phyloP scores from a whole-genome alignment of 352 stramenopile species.

The Sclerospora graminicola region DNA sequence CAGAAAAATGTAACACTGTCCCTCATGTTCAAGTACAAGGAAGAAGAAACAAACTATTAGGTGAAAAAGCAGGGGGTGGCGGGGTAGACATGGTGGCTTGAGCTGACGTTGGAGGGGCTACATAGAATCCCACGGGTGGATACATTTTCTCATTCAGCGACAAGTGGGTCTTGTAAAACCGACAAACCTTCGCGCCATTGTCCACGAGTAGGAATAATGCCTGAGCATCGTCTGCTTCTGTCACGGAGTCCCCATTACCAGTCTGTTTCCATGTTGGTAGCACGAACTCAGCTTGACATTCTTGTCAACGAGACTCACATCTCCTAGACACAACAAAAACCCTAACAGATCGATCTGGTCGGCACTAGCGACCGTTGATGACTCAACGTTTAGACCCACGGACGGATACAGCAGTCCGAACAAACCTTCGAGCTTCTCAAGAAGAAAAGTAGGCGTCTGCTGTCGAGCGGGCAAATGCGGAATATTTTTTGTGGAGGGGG shows the following conservation, averaged over 20 bases:
- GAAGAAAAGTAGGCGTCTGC: constrained; percentile 68
- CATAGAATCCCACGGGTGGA: constrained; percentile 57
- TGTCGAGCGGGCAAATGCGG: constrained; percentile 61
- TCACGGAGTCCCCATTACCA: constrained; percentile 5
- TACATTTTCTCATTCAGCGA: no score
- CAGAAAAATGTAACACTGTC: neutral
- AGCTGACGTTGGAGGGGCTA: constrained; percentile 13
- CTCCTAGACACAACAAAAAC: constrained; percentile 58
- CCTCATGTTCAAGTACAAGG: no score
- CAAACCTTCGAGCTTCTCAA: constrained; percentile 67
- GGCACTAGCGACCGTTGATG: constrained; percentile 36
- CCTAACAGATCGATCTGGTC: constrained; percentile 65
- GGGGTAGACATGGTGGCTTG: constrained; percentile 12
- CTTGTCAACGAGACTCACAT: constrained; percentile 36
- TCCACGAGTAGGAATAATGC: no score
- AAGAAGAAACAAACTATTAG: constrained; percentile 19
- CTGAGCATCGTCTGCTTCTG: constrained; percentile 8
- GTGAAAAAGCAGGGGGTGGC: constrained; percentile 20
- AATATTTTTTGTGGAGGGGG: no score
- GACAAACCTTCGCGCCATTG: no score
- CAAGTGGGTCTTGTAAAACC: no score
- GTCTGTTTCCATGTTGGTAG: constrained; percentile 54
- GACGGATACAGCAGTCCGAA: constrained; percentile 64
- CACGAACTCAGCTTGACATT: constrained; percentile 49
- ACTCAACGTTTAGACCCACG: constrained; percentile 36